Base-by-base conservation (phyloP, 495 filamentous ascomycete species). In the Glonium stellatum region DNA sequence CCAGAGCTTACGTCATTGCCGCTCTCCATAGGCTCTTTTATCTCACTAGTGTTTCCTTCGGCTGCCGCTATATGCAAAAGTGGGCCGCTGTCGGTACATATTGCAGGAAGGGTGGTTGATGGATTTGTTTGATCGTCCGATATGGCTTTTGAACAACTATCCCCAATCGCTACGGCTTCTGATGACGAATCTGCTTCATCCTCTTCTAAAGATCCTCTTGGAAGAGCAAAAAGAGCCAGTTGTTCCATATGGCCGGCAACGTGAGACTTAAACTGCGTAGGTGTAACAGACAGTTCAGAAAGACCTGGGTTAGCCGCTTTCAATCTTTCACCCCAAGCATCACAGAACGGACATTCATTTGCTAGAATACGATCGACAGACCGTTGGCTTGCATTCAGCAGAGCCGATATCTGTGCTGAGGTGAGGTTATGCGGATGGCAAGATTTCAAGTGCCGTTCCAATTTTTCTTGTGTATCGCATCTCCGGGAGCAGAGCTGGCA, bases 201-300 rank as follows among this genome's bases (percentile, higher is more conserved):
- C 4, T 54, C 42, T 41, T 59, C 57, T 13, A 51, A 5, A 36
- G 18, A 60, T 4, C 57, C 61, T 42, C 51, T 22, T 1, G 61
- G 61, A 5, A 64, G 35, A 19, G 61, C 57, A 36, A 64, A 64
- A n/a, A 64, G 57, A 4, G 61, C 61, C 1, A 64, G 49, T 25
- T 64, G 57, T 55, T 54, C 56, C 61, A 60, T 60, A 27, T 64
- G 61, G 5, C 37, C 8, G 4, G 56, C 57, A 35, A 64, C 57
- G 47, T 64, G 61, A 12, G 48, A 23, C 34, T 27, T 23, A 42
- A 60, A 64, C 34, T 64, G 61, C 12, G 10, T 12, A 2, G 57
- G 61, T 23, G 57, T 64, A 39, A 64, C 61, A 19, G 55, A 39
- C 31, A 60, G 3, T 13, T 21, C 48, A 10, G 49, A 27, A 3